These are phyloP conservation scores for Salvia hispanica DNA, from an alignment of 257 asterid genomes.

Conservation along the genomic window DNA sequence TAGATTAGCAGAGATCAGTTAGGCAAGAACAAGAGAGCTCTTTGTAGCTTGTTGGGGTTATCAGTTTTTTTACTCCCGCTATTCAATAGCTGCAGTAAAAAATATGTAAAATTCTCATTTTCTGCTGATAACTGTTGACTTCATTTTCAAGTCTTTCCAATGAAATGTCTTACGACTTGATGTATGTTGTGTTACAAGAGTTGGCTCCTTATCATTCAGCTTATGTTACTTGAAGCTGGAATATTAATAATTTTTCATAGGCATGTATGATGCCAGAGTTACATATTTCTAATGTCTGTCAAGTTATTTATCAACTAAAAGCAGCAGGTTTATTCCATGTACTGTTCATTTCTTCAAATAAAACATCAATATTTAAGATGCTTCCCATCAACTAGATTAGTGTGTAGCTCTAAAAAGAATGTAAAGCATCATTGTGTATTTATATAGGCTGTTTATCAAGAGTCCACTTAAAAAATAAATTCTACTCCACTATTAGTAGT, in stretches of 20 bases:
- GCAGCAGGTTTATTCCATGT: not conserved
- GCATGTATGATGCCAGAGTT: not conserved
- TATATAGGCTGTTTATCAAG: no score
- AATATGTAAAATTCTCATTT: conserved; percentile 9
- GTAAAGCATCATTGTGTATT: no score
- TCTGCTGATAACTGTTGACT: conserved; percentile 1
- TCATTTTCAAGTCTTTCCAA: not conserved
- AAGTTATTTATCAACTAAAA: not conserved
- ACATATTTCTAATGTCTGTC: not conserved
- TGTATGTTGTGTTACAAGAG: not conserved
- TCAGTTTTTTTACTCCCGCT: not conserved
- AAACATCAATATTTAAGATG: no score
- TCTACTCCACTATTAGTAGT: not conserved
- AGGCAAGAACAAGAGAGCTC: not conserved
- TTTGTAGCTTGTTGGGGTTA: not conserved
- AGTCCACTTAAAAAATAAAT: no score
- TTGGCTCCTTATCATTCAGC: not conserved
- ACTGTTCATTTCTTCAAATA: not conserved
- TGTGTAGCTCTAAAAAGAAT: no score
- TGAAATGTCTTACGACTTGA: not conserved
- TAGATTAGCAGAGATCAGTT: conserved; percentile 3
- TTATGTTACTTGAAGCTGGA: not conserved
- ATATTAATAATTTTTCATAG: not conserved
- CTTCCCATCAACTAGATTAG: no score
- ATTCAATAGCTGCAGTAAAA: conserved; percentile 12